Percentiles rank a stretch among this genome's conserved stretches.
Evolutionary conservation across 306 rosid genomes (phyloP).

Genomic region (Prunus dulcis): DNA sequence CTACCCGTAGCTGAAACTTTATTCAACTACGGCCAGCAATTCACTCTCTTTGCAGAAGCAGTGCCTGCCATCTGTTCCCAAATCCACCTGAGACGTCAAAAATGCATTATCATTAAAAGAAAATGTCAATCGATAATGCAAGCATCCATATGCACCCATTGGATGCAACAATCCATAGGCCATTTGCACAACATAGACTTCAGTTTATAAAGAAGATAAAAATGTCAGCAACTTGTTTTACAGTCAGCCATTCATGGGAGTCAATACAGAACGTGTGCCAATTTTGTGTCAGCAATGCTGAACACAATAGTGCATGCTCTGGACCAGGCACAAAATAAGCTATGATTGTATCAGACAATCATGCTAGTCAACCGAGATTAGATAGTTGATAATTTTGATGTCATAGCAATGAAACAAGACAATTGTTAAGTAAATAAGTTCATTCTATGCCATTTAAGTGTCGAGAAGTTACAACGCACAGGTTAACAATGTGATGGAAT

Average conservation of each 20-base stretch:
- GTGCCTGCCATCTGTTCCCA: constrained; percentile 73
- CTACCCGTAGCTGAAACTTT: constrained; percentile 2
- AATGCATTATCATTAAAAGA: neutral
- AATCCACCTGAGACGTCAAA: constrained; percentile 69
- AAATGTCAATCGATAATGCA: neutral
- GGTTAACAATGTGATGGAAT: neutral
- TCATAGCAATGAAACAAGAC: neutral
- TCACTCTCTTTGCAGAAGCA: constrained; percentile 88
- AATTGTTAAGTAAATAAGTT: neutral
- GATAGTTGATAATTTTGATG: neutral
- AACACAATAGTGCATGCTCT: neutral
- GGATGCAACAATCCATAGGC: neutral
- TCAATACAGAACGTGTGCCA: neutral
- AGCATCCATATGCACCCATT: neutral
- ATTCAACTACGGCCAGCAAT: constrained; percentile 80
- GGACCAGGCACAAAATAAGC: neutral
- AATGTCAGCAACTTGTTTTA: neutral
- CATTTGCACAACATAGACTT: neutral
- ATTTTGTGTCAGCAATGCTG: neutral
- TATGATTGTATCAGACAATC: neutral
- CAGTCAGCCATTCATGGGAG: neutral
- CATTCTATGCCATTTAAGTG: neutral
- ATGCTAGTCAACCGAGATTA: neutral
- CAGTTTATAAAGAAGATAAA: neutral
- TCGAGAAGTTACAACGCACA: neutral